Evolutionary conservation across 2,329 filamentous ascomycete genomes (phyloP).

Genomic region (Didymellaceae sp.): DNA sequence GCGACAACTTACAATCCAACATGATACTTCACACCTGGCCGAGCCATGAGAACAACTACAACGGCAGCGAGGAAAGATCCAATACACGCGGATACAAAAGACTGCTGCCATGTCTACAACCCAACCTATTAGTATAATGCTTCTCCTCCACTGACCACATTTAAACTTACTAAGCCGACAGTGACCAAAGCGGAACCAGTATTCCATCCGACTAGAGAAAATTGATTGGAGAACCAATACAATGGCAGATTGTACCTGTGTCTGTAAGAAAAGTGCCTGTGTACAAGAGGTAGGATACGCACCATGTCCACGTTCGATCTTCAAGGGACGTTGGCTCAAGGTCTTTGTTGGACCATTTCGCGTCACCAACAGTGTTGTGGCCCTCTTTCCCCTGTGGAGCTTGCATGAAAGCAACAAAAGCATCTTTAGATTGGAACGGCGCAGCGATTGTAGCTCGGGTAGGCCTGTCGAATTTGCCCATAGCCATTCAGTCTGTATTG

Average conservation of each 20-base stretch:
- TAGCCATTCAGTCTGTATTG: not conserved
- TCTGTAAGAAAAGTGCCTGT: not conserved
- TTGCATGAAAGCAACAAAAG: constrained; percentile 25
- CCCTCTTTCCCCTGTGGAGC: constrained; percentile 24
- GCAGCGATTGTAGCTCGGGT: constrained; percentile 10
- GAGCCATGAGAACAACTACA: constrained; percentile 31
- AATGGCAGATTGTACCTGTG: constrained; percentile 29
- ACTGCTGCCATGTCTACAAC: constrained; percentile 33
- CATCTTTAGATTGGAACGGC: constrained; percentile 28
- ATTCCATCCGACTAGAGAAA: constrained; percentile 31
- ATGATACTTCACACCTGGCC: constrained; percentile 34
- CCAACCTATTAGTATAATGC: constrained; percentile 4
- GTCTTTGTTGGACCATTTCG: constrained; percentile 36
- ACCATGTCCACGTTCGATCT: constrained; percentile 37
- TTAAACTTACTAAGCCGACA: constrained; percentile 21
- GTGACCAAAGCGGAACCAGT: constrained; percentile 27
- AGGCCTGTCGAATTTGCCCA: not conserved
- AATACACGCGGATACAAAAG: constrained; percentile 30
- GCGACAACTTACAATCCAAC: constrained; percentile 21
- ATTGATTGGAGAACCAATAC: constrained; percentile 32
- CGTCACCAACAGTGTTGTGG: constrained; percentile 21
- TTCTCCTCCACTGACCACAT: not conserved
- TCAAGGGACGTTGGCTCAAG: constrained; percentile 31
- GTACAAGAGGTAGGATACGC: not conserved
- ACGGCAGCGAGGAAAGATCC: constrained; percentile 33